Base-by-base conservation (phyloP, 208 protist genomes). In the Crithidia mellificae region DNA sequence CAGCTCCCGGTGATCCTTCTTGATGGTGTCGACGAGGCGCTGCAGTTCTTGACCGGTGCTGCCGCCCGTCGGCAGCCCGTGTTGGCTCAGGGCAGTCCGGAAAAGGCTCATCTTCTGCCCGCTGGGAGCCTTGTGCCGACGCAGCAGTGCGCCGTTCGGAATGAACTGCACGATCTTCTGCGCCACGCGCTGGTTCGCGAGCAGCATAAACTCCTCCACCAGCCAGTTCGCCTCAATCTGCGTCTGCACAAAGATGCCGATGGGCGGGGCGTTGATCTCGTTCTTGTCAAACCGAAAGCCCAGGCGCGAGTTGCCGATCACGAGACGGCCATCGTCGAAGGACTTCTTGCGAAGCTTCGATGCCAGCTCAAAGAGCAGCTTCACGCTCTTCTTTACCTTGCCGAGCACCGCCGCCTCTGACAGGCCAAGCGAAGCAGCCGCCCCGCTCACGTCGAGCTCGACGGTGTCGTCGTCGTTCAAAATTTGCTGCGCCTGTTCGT, bases 171-270 rank as follows among this genome's bases (percentile, higher is more conserved):
- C 75, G 30, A 96, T 74, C 58, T 96, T 95, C 68, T 96, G 74
- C 20, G 96, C 93, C 2, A 93, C 91, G 11, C 88, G 75, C 30
- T 72, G 55, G 72, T 98, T 98, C 0, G 93, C 93, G 8, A 97
- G 69, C 11, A 98, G 66, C 94, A 98, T 98, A 55, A 95, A 94
- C 78, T 98, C 92, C 71, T 98, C 93, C 39, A 98, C 87, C 0
- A 97, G 63, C 87, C 87, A 94, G 63, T 96, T 95, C 20, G 90
- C 86, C 36, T 90, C 74, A 29, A 84, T 92, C 71, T 81, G 86
- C 17, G 52, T 22, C 43, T 67, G 32, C 12, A 91, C 74, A 22
- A 52, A 72, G 62, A 93, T 92, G 6, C 81, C 84, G 30, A 72
- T 63, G 6, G 90, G 85, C 29, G 75, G 66, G 2, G 41, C 61